Conservation (phyloP, 176 grass and related monocot species). For the Dactylis glomerata region DNA sequence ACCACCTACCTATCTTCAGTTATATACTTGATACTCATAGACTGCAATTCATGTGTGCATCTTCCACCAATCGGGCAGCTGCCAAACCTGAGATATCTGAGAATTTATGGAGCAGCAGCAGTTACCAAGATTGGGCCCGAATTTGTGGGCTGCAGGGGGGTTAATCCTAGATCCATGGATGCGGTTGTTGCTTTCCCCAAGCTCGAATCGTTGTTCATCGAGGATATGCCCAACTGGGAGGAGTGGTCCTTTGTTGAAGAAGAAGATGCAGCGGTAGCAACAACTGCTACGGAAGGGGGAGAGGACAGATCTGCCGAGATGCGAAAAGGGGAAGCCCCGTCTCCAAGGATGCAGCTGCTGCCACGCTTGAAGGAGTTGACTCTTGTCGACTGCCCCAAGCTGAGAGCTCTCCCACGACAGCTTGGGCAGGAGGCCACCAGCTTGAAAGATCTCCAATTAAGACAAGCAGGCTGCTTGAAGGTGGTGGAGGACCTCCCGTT, state of each 20-base stretch:
- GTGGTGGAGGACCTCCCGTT: not conserved
- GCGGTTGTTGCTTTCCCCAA: not conserved
- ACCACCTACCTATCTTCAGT: not conserved
- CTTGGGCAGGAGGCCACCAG: not conserved
- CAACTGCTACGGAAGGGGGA: not conserved
- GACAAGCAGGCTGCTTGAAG: not conserved
- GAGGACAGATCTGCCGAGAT: too few relatives aligned
- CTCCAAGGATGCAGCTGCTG: not conserved
- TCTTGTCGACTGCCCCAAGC: not conserved
- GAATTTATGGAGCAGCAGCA: not conserved
- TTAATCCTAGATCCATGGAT: not conserved
- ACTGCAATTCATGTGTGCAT: not conserved
- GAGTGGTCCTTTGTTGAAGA: conserved; percentile 34
- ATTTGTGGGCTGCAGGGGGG: not conserved
- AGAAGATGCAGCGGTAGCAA: not conserved
- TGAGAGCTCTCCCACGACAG: not conserved
- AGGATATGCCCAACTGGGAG: conserved; percentile 11
- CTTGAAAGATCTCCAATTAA: not conserved
- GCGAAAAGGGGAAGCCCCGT: not conserved
- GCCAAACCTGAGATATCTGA: not conserved
- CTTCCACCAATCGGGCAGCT: not conserved
- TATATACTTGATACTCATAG: not conserved
- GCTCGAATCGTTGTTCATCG: not conserved
- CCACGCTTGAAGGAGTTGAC: not conserved
- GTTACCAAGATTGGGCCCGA: not conserved